phyloP scores from a whole-genome alignment of 805 yeast genomes.

The Sungouiella blattae region DNA sequence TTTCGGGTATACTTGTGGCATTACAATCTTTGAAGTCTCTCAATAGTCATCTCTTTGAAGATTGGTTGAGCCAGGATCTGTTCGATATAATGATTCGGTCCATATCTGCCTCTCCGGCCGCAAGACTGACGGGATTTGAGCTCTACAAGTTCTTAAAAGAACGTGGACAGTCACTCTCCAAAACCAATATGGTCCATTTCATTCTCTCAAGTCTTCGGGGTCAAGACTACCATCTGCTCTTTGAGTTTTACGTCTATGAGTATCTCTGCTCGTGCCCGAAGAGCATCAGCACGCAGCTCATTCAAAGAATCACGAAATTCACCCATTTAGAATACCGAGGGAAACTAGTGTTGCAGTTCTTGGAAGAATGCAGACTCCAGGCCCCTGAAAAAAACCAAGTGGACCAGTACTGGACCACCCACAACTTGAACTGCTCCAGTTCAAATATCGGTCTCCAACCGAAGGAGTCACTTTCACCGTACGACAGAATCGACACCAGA shows the following conservation, averaged over 20 bases:
- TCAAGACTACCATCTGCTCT: conserved; percentile 5
- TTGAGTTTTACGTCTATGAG: conserved; percentile 6
- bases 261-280: conserved; percentile 4
- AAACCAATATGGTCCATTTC: conserved; percentile 19
- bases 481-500: conserved; percentile 18
- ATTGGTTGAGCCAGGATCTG: conserved; percentile 31
- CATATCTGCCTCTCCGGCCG: conserved; percentile 24
- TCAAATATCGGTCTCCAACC: no score
- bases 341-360: conserved; percentile 3
- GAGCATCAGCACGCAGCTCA: conserved; percentile 1
- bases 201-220: conserved; percentile 14
- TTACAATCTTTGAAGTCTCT: conserved; percentile 17
- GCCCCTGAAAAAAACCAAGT: neutral
- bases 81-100: conserved; percentile 25
- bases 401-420: conserved; percentile 5
- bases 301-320: conserved; percentile 4
- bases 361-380: conserved; percentile 1
- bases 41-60: conserved; percentile 2
- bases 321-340: conserved; percentile 3
- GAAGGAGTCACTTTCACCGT: no score
- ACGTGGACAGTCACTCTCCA: conserved; percentile 6
- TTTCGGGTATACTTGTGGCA: conserved; percentile 25
- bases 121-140: conserved; percentile 23
- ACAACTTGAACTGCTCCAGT: no score
- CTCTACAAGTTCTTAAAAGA: conserved; percentile 21